A percentile compares a stretch with the other conserved stretches of the same genome.
Evolutionary conservation across 441 rosid species (phyloP).

Genomic region (Gossypium gossypioides): DNA sequence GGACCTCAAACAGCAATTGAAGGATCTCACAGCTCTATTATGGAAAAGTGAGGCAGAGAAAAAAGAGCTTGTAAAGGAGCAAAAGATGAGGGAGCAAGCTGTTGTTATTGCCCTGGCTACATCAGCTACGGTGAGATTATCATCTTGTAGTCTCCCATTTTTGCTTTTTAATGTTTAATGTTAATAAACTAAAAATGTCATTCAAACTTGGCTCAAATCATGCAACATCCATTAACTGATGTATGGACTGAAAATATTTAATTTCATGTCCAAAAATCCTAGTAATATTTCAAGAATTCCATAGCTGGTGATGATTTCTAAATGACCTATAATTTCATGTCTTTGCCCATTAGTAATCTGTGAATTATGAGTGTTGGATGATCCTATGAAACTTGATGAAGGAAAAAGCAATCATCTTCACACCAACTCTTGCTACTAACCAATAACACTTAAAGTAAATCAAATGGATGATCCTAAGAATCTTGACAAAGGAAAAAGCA

Average conservation of each 20-base stretch:
- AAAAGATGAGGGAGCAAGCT: slow-evolving; percentile 48
- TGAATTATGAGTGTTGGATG: background rate
- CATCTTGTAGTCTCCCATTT: background rate
- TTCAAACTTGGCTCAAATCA: background rate
- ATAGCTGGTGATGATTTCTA: background rate
- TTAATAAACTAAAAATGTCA: background rate
- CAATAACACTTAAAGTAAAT: background rate
- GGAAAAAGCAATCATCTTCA: background rate
- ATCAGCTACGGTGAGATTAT: slow-evolving; percentile 33
- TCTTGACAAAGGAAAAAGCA: background rate
- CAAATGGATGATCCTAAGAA: background rate
- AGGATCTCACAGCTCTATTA: slow-evolving; percentile 40
- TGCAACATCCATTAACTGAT: background rate
- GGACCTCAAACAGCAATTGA: slow-evolving; percentile 49
- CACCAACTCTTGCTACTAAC: background rate
- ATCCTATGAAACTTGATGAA: background rate
- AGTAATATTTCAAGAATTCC: background rate
- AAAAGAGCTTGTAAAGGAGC: slow-evolving; percentile 46
- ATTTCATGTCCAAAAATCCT: background rate
- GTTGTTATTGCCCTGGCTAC: slow-evolving; percentile 44
- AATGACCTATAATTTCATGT: background rate
- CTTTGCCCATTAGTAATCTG: background rate
- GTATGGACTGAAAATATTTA: background rate
- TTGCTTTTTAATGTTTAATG: background rate
- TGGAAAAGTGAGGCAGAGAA: slow-evolving; percentile 46